Evolutionary conservation across 1,284 basidiomycete genomes (phyloP), one percentile per base, ranked within the genome.

Genomic region (Peniophora sp.): DNA sequence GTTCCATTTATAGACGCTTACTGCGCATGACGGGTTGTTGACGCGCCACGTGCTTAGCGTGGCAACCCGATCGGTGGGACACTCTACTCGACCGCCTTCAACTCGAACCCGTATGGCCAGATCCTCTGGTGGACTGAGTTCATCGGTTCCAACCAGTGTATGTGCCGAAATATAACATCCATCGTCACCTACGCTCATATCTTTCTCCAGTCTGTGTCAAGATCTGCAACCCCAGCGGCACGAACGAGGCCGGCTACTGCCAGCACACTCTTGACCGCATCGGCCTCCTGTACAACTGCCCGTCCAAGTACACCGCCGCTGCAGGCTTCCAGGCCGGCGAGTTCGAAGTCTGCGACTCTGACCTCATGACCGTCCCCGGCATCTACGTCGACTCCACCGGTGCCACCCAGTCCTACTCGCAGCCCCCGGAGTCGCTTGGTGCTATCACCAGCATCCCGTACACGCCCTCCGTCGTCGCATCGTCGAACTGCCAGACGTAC

Each of bases 251-350:
- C 2, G 60, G 69, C 42, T 75, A 67, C 58, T 88, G 85, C 70
- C 69, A 82, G 57, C 78, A 85, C 66, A 72, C 77, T 49, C 79
- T 69, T 52, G 85, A 88, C 60, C 77, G 81, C 52, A 78, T 85
- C 51, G 86, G 86, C 0, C 88, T 85, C 60, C 62, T 58, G 10
- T 86, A 79, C 68, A 88, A 88, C 60, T 79, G 74, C 2, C 85
- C 85, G n/a, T 81, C 78, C 56, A 69, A 72, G 24, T 47, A 47
- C 47, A 47, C 47, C 24, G 34, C 27, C 34, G 47, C 14, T 18
- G 24, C 24, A 15, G 22, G 15, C 36, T 83, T 80, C 32, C 63
- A 69, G 47, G 69, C 76, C 39, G 74, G 74, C n/a, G 72, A 71
- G 0, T 88, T 85, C 58, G 75, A 79, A 54, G 67, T 72, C 18